Base-by-base conservation (phyloP, 345 rosid species). In the Citrus mangshanensis region DNA sequence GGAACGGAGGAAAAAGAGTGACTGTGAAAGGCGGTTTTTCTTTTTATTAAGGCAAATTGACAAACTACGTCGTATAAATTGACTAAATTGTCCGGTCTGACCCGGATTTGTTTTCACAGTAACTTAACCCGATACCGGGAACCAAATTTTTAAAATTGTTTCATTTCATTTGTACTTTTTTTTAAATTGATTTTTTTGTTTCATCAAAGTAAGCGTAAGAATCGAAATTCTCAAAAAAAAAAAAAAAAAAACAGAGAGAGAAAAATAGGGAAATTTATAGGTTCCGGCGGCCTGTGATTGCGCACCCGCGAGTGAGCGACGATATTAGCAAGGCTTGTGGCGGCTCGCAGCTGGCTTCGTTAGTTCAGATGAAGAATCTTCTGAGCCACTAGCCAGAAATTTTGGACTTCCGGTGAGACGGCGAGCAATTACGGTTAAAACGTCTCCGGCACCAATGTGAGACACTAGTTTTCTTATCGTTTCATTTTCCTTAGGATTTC, bases 171-270 rank as follows among this genome's bases (percentile, higher is more conserved):
- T 42, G 35, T 0, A 34, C 35, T 2, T 42, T 12, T 42, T 40
- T 9, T 42, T 3, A 42, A 42, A 3, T 42, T 10, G 1, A 42
- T 42, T 46, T 46, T 46, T 46, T 46, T 13, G 1, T 46, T 46
- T 13, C 51, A 46, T 46, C 18, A 46, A 46, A 12, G 14, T 0
- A 19, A 5, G 32, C 21, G 6, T 19, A 28, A 19, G 0, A 14
- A 13, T 62, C 6, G 67, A 62, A 62, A 28, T 62, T 14, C 32
- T 14, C 0, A 0, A 25, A 28, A 28, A 62, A 12, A 27, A 61
- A 10, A 62, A n/a, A n/a, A n/a, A n/a, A 1, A 6, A 5, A 0
- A 38, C 0, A 1, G 12, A 13, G 28, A 28, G 14, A 62, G 8
- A 62, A 28, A 25, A 13, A 1, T 4, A 16, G 0, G 22, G 22